Evolutionary conservation across 2,329 filamentous ascomycete species (phyloP), one percentile per base, ranked within the genome.

Genomic region (Pestalotiopsis fici): DNA sequence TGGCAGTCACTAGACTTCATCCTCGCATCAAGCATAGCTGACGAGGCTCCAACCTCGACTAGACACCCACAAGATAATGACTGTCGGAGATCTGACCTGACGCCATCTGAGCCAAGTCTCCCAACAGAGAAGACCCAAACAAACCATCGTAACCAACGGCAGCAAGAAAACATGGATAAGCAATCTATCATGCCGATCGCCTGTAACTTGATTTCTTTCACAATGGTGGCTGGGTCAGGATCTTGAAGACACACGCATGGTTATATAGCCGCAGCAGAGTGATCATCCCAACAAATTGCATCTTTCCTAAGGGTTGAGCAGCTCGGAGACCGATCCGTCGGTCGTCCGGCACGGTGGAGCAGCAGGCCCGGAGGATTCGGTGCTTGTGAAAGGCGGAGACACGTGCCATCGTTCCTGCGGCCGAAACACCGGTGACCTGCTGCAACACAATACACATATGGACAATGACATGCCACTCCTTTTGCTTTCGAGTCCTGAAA

Each of bases 351-450:
- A 37, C 65, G 59, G 65, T 59, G 54, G 50, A 21, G 50, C 60
- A 64, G 65, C 37, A 59, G 54, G 31, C 31, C 61, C 61, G 39
- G 61, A 23, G 28, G 11, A 43, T 31, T 23, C 61, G 25, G 43
- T 56, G 18, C 47, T 23, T 13, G 31, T 6, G 37, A 27, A 50
- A 21, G 18, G 39, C 60, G 61, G 61, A 64, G 61, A 64, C 61
- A 55, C 61, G 61, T 64, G 39, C 61, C 61, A 64, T 64, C 61
- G 47, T 21, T 64, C 61, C 61, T 54, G 39, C 23, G 61, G 43
- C 28, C 62, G 28, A 55, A 47, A n/a, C 25, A 31, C 62, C 62
- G 62, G 28, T 31, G 27, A n/a, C 6, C 13, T 18, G 9, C 43
- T 50, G 18, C 18, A 18, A 50, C 43, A 9, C 43, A 21, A 18